Evolutionary conservation across 257 asterid genomes (phyloP).

Genomic region (Capsicum chinense): DNA sequence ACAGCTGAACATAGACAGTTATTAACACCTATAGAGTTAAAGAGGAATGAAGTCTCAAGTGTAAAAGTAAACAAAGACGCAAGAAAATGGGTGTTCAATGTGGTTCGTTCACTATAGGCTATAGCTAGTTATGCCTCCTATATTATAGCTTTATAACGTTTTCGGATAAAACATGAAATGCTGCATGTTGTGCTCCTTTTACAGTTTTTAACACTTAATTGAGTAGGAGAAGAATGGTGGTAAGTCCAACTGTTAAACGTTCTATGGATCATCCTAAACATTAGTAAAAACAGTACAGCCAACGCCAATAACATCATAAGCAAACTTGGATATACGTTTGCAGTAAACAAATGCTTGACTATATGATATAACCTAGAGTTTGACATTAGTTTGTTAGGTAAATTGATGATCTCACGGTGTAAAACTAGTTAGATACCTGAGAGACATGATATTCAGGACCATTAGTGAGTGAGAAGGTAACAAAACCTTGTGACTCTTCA

Average conservation of each 20-base stretch:
- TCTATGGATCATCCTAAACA: background rate
- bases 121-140: background rate
- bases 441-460: slow-evolving; percentile 99
- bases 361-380: background rate
- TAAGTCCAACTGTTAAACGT: background rate
- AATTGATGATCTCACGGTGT: background rate
- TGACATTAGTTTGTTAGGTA: background rate
- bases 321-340: background rate
- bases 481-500: slow-evolving; percentile 75
- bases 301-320: background rate
- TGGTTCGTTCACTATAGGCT: background rate
- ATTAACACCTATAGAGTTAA: background rate
- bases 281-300: background rate
- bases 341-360: background rate
- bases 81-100: background rate
- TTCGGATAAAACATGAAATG: background rate
- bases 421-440: slow-evolving; percentile 57
- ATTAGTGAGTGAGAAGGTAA: slow-evolving; percentile 85
- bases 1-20: background rate
- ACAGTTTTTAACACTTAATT: slow-evolving; percentile 7
- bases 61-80: background rate
- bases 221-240: slow-evolving; percentile 8
- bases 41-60: background rate
- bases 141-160: background rate
- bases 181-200: background rate